Percentiles rank a stretch among this genome's conserved stretches.
phyloP scores from a whole-genome alignment of 1,284 basidiomycete species.

The Malassezia equina region DNA sequence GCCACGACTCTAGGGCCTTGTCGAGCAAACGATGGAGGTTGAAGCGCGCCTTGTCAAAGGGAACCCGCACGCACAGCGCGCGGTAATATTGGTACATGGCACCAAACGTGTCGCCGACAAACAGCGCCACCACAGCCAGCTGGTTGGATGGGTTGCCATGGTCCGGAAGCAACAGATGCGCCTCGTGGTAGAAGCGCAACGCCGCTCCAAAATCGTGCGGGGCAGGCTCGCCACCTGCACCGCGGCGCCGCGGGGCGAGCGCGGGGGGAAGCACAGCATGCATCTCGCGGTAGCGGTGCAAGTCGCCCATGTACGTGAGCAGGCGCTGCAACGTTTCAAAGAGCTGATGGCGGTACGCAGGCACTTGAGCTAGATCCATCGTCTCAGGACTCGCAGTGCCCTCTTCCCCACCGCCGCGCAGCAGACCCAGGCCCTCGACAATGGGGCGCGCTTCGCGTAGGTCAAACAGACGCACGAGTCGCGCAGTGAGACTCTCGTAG shows the following conservation, averaged over 20 bases:
- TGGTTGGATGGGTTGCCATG: conserved; percentile 75
- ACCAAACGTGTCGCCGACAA: conserved; percentile 68
- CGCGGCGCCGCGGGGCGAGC: not conserved
- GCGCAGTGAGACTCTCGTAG: conserved; percentile 34
- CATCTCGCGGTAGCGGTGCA: conserved; percentile 82
- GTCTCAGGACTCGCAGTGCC: not conserved
- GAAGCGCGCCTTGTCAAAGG: conserved; percentile 75
- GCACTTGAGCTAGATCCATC: not conserved
- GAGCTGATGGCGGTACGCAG: conserved; percentile 3
- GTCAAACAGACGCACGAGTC: conserved; percentile 31
- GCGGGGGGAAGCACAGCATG: conserved; percentile 50
- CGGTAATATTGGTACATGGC: conserved; percentile 80
- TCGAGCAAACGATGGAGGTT: conserved; percentile 60
- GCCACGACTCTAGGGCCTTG: conserved; percentile 25
- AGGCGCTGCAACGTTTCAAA: conserved; percentile 48
- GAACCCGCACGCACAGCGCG: conserved; percentile 71
- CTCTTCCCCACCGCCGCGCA: not conserved
- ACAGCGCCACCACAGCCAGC: conserved; percentile 79
- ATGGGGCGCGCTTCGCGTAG: conserved; percentile 30
- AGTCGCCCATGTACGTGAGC: conserved; percentile 81
- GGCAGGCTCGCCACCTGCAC: not conserved
- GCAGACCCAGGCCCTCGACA: conserved; percentile 26
- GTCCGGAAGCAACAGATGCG: conserved; percentile 35
- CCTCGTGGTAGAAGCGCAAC: conserved; percentile 34
- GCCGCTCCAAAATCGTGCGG: conserved; percentile 34